These are phyloP conservation scores for Solanum microdontum DNA, from an alignment of 257 asterid genomes.

Conservation along the genomic window DNA sequence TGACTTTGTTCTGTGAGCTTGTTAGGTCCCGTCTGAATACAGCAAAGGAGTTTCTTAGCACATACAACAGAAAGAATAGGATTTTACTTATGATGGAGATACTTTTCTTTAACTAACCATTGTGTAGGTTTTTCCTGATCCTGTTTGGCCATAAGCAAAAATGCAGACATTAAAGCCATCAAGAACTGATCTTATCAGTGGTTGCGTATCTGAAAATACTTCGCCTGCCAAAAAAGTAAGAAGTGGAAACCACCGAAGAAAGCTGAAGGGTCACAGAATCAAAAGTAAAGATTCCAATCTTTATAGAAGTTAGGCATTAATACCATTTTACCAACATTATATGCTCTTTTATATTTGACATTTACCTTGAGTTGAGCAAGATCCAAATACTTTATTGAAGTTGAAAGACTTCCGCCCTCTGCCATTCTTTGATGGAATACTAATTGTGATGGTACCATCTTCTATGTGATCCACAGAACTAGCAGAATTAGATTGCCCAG, in stretches of 20 bases:
- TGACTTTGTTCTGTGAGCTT: slow-evolving; percentile 61
- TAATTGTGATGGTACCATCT: slow-evolving; percentile 72
- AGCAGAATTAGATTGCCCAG: slow-evolving; percentile 36
- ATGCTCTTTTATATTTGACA: slow-evolving; percentile 1
- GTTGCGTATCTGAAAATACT: slow-evolving; percentile 83
- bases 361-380: slow-evolving; percentile 82
- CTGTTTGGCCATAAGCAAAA: slow-evolving; percentile 98
- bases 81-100: not conserved
- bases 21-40: slow-evolving; percentile 75
- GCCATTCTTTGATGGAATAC: slow-evolving; percentile 49
- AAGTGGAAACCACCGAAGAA: slow-evolving; percentile 4
- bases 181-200: slow-evolving; percentile 81
- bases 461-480: slow-evolving; percentile 78
- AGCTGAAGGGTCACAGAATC: not conserved
- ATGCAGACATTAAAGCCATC: slow-evolving; percentile 97
- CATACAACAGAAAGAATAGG: not conserved
- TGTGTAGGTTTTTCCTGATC: slow-evolving; percentile 93
- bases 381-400: slow-evolving; percentile 91
- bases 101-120: slow-evolving; percentile 44
- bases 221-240: slow-evolving; percentile 45
- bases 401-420: slow-evolving; percentile 64
- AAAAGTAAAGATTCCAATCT: not conserved
- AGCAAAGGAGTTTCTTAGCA: slow-evolving; percentile 7
- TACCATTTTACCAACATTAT: not conserved
- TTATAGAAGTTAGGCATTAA: not conserved